Evolutionary conservation across 2,329 filamentous ascomycete species (phyloP).

Genomic region (Neoascochyta sp.): DNA sequence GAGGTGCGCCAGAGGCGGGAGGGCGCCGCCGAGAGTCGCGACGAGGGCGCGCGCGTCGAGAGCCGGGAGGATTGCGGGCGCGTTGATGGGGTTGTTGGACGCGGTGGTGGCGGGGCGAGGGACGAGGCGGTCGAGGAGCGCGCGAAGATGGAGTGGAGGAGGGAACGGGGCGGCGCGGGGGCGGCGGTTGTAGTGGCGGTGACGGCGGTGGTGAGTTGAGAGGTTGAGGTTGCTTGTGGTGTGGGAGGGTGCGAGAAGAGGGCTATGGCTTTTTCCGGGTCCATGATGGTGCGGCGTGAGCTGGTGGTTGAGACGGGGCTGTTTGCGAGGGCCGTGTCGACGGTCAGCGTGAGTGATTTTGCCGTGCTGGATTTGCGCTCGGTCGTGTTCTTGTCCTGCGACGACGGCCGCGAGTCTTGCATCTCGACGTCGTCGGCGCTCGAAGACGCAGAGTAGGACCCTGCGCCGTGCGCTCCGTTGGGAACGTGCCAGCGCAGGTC

Average conservation of each 20-base stretch:
- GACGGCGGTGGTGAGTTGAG: background rate
- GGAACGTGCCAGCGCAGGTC: conserved; percentile 74
- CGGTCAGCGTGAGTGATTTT: no score
- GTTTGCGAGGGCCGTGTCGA: no score
- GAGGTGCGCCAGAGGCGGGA: conserved; percentile 22
- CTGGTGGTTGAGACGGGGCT: conserved; percentile 5
- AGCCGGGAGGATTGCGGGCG: no score
- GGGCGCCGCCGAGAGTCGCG: no score
- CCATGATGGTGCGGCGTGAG: conserved; percentile 1
- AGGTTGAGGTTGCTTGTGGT: conserved; percentile 3
- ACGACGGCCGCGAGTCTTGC: conserved; percentile 14
- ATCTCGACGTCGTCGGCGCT: conserved; percentile 14
- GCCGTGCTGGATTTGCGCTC: no score
- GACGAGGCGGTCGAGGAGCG: no score
- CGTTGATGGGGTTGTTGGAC: no score
- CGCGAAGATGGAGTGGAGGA: no score
- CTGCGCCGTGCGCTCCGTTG: conserved; percentile 58
- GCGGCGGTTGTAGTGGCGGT: no score
- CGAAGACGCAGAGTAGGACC: conserved; percentile 16
- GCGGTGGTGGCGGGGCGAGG: no score
- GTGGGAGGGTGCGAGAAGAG: conserved; percentile 1
- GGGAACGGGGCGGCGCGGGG: no score
- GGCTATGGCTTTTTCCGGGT: conserved; percentile 2
- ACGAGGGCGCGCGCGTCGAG: background rate
- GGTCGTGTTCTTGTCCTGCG: no score